Evolutionary conservation across 176 grass and related monocot species (phyloP).

Genomic region (Miscanthus lutarioriparius): DNA sequence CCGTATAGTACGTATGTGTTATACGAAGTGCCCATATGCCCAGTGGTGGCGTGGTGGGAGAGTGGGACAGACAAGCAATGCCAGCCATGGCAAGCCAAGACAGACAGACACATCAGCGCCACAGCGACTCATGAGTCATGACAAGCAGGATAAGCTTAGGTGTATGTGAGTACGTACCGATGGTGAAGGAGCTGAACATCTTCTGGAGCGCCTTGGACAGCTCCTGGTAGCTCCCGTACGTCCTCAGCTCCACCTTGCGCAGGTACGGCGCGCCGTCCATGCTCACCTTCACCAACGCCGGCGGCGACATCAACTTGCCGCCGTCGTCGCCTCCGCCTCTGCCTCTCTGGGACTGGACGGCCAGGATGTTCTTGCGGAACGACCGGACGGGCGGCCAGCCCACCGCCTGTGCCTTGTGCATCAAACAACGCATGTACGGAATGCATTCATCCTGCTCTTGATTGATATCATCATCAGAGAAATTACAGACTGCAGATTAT

Average conservation of each 20-base stretch:
- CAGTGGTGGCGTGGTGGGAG: no score
- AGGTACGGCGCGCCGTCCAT: constrained; percentile 93
- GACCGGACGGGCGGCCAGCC: constrained; percentile 87
- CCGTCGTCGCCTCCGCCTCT: not conserved
- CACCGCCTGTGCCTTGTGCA: constrained; percentile 61
- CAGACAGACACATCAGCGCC: no score
- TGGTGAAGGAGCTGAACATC: constrained; percentile 73
- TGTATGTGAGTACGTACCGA: not conserved
- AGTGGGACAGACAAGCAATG: no score
- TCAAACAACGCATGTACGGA: not conserved
- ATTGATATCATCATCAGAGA: no score
- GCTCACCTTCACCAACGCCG: constrained; percentile 77
- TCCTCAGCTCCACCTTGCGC: constrained; percentile 85
- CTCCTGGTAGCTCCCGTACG: constrained; percentile 72
- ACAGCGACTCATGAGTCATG: no score
- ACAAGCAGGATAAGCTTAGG: no score
- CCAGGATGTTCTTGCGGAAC: constrained; percentile 77
- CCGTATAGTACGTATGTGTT: no score
- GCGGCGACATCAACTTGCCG: not conserved
- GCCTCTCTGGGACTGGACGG: constrained; percentile 30
- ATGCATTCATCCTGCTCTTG: not conserved
- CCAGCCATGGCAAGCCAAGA: no score
- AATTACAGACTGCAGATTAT: no score
- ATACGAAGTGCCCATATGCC: no score
- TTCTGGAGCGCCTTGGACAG: constrained; percentile 70